A percentile compares a stretch with the other conserved stretches of the same genome.
Conservation (phyloP, 331 rosid species). For the Arachis monticola region DNA sequence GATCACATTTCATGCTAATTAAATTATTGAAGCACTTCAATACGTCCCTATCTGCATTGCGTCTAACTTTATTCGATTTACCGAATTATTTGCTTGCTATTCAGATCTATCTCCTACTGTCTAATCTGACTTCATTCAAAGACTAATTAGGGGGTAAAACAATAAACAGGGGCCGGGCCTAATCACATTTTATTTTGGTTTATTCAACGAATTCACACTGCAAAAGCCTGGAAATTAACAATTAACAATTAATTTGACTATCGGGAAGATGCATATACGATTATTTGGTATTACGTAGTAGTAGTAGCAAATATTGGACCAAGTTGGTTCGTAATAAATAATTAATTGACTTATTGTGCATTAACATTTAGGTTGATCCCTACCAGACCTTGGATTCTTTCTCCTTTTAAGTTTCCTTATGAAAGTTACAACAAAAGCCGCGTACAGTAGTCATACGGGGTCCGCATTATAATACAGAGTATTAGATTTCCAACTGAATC, state of each 20-base stretch:
- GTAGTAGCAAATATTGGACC: not conserved
- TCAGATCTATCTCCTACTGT: not conserved
- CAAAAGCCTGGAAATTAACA: not conserved
- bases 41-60: not conserved
- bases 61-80: not conserved
- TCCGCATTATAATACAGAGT: not conserved
- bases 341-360: not conserved
- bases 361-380: conserved; percentile 13
- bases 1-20: not conserved
- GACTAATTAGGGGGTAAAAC: not conserved
- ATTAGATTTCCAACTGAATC: conserved; percentile 3
- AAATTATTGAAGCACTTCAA: not conserved
- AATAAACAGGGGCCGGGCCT: not conserved
- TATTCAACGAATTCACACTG: not conserved
- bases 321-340: not conserved
- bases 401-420: not conserved
- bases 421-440: not conserved
- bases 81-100: not conserved
- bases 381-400: conserved; percentile 4
- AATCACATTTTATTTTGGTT: not conserved
- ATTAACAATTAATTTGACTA: conserved; percentile 30
- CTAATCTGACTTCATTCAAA: not conserved
- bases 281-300: not conserved
- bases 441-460: not conserved
- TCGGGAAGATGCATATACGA: not conserved